Evolutionary conservation across 495 filamentous ascomycete genomes (phyloP).

Genomic region (Chaetomidium leptoderma): DNA sequence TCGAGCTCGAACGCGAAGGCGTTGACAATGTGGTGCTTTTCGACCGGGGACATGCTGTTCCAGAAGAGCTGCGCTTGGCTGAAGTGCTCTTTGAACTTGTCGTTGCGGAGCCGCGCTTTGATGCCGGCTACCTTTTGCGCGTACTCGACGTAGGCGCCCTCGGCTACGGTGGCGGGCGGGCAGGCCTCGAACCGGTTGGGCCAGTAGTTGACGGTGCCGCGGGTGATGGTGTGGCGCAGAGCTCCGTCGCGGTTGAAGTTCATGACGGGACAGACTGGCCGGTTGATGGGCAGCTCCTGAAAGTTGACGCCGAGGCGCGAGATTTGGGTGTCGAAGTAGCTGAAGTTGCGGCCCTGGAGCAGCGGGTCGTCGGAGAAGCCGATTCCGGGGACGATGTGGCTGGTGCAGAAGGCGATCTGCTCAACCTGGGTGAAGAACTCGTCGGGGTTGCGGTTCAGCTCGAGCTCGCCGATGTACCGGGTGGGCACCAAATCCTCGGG

Average conservation of each 20-base stretch:
- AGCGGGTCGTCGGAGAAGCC: constrained; percentile 83
- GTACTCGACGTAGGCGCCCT: constrained; percentile 68
- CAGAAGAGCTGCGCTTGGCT: constrained; percentile 71
- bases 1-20: constrained; percentile 82
- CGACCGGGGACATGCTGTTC: constrained; percentile 68
- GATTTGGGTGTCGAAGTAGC: constrained; percentile 83
- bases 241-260: constrained; percentile 74
- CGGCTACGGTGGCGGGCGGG: constrained; percentile 54
- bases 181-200: constrained; percentile 69
- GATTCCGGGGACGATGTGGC: constrained; percentile 81
- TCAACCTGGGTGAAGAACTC: constrained; percentile 87
- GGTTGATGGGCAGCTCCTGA: constrained; percentile 82
- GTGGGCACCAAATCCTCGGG: constrained; percentile 79
- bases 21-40: constrained; percentile 64
- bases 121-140: constrained; percentile 62
- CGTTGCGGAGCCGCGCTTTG: constrained; percentile 63
- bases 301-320: constrained; percentile 79
- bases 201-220: constrained; percentile 81
- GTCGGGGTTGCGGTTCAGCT: constrained; percentile 77
- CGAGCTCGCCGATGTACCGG: constrained; percentile 73
- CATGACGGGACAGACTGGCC: constrained; percentile 69
- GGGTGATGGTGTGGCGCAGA: constrained; percentile 53
- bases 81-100: constrained; percentile 80
- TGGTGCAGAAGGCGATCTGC: constrained; percentile 80
- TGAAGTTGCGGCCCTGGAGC: constrained; percentile 80